Base-by-base conservation (phyloP, 2,329 filamentous ascomycete species). In the Penicillium sp. region DNA sequence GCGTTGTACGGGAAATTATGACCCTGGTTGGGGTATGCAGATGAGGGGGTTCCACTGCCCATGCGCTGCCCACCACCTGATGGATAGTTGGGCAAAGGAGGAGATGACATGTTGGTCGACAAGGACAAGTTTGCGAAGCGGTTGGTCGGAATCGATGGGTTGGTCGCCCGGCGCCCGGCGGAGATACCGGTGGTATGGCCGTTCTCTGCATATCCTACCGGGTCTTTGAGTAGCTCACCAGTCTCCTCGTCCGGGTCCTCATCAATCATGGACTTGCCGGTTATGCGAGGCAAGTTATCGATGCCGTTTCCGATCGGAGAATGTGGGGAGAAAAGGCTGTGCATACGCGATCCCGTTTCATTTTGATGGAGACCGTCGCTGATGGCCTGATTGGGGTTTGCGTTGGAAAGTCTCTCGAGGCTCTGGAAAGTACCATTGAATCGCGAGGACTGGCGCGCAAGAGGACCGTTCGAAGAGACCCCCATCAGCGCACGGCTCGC, bases 101-200 rank as follows among this genome's bases (percentile, higher is more conserved):
- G 79, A 4, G 85, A 80, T 7, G 77, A 71, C 63, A 83, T 78
- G 45, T 77, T 81, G n/a, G 88, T 90, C 64, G 87, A 88, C 53
- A 96, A 76, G 8, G 88, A 89, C 49, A 96, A 77, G 45, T 79
- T 83, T 34, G 81, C 81, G 76, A 96, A 87, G 32, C 85, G 86
- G 57, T 80, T 77, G 24, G 89, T 82, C 7, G 88, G 87, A 38
- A 92, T 77, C 55, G 89, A 85, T 24, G 89, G 86, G 50, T 86
- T 89, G 1, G 88, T 92, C 38, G 85, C 83, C 60, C 87, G 85
- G 50, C 90, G 86, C 55, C 81, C 75, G 43, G 66, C 66, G 11
- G 64, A 66, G 39, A 67, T 63, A 47, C 71, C 73, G 40, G 65
- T 66, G 13, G 77, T 75, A 50, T 83, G 78, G 2, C 86, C 87